phyloP scores from a whole-genome alignment of 192 early-diverging fungal genomes.

The Chytriomyces sp. region DNA sequence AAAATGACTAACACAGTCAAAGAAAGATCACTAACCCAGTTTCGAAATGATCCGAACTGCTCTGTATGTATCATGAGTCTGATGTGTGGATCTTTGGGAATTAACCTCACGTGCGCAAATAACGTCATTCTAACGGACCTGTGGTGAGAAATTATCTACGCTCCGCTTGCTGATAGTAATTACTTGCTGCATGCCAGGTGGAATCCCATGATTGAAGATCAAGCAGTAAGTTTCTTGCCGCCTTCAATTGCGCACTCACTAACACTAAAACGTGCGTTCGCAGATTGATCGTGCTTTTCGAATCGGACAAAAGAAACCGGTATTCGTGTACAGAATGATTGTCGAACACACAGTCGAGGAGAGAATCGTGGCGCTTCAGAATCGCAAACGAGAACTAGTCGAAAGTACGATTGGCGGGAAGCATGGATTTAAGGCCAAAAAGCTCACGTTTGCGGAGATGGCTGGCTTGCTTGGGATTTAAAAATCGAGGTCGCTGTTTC shows the following conservation, averaged over 20 bases:
- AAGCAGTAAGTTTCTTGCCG: conserved; percentile 56
- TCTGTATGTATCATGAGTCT: conserved; percentile 41
- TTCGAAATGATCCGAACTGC: conserved; percentile 8
- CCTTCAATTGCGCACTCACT: not conserved
- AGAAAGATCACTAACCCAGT: conserved; percentile 6
- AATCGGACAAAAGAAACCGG: conserved; percentile 44
- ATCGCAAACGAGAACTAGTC: conserved; percentile 53
- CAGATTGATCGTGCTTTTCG: conserved; percentile 70
- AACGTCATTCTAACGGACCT: conserved; percentile 51
- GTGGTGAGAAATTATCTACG: conserved; percentile 29
- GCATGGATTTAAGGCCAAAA: conserved; percentile 14
- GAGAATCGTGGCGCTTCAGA: conserved; percentile 66
- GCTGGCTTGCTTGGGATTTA: conserved; percentile 7
- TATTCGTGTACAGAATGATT: conserved; percentile 63
- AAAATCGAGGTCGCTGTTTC: conserved; percentile 4
- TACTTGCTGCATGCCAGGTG: conserved; percentile 38
- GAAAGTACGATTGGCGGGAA: conserved; percentile 33
- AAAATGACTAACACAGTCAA: conserved; percentile 29
- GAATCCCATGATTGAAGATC: conserved; percentile 68
- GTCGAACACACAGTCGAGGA: conserved; percentile 70
- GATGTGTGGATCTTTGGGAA: conserved; percentile 45
- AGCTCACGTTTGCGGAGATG: conserved; percentile 17
- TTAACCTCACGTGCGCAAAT: conserved; percentile 48
- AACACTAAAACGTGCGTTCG: not conserved
- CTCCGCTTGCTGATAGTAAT: not conserved